phyloP scores from a whole-genome alignment of 768 basidiomycete genomes.

The Russula ochroleuca region DNA sequence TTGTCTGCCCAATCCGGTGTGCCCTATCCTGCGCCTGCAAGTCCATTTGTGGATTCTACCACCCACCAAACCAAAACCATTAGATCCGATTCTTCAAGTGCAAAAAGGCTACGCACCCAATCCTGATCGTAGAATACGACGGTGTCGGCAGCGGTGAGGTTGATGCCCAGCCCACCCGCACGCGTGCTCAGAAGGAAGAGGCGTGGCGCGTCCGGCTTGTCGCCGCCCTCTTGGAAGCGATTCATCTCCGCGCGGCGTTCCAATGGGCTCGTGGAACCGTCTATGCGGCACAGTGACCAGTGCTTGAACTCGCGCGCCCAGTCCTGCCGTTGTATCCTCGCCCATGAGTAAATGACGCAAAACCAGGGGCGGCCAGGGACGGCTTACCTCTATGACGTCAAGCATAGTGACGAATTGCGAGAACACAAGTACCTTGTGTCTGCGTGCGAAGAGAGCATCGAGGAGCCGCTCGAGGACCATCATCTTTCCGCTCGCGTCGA shows the following conservation, averaged over 20 bases:
- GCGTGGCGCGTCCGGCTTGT: conserved; percentile 56
- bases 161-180: conserved; percentile 77
- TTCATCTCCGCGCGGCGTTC: conserved; percentile 84
- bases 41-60: conserved; percentile 92
- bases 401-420: conserved; percentile 97
- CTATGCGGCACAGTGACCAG: conserved; percentile 86
- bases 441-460: conserved; percentile 68
- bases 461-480: conserved; percentile 88
- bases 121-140: conserved; percentile 94
- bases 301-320: conserved; percentile 85
- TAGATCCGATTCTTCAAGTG: background rate
- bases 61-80: background rate
- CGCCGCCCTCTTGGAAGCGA: conserved; percentile 70
- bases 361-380: background rate
- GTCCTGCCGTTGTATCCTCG: conserved; percentile 44
- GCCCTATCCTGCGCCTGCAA: conserved; percentile 93
- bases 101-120: conserved; percentile 52
- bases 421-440: conserved; percentile 83
- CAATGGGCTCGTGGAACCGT: conserved; percentile 77
- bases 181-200: conserved; percentile 80
- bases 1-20: conserved; percentile 93
- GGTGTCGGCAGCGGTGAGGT: conserved; percentile 78
- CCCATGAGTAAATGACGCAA: conserved; percentile 2
- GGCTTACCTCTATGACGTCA: conserved; percentile 80
- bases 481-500: conserved; percentile 94